Conservation (phyloP, 1,284 basidiomycete genomes). For the Microbotryum scabiosae region DNA sequence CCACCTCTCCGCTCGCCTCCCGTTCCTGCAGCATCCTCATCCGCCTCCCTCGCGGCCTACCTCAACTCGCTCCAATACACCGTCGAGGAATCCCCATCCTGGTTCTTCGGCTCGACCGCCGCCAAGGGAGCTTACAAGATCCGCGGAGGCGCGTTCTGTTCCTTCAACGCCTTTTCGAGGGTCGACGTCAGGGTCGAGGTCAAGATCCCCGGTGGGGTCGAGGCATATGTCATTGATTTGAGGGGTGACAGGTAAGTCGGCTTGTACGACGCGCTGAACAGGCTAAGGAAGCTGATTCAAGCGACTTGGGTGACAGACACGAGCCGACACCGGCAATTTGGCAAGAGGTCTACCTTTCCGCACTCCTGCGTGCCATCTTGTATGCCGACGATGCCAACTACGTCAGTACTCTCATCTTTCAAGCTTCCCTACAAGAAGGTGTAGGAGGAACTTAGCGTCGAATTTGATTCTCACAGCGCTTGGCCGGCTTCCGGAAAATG, state of each 20-base stretch:
- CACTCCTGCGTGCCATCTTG: conserved; percentile 78
- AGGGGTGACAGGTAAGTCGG: conserved; percentile 73
- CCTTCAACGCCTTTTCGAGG: conserved; percentile 96
- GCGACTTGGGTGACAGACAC: conserved; percentile 50
- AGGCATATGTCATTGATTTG: conserved; percentile 87
- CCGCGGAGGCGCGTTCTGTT: conserved; percentile 89
- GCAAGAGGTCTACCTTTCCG: conserved; percentile 95
- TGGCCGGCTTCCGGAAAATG: conserved; percentile 90
- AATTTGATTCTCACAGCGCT: conserved; percentile 39
- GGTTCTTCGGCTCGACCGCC: conserved; percentile 62
- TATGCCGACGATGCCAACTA: conserved; percentile 94
- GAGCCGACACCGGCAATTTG: conserved; percentile 87
- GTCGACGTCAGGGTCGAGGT: conserved; percentile 96
- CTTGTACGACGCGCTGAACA: background rate
- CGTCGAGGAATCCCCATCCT: conserved; percentile 81
- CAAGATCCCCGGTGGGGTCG: conserved; percentile 94
- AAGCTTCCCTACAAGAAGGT: no score
- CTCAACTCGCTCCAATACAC: conserved; percentile 95
- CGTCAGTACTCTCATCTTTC: conserved; percentile 12
- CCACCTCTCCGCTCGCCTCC: background rate
- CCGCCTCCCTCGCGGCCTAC: conserved; percentile 93
- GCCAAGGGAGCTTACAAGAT: conserved; percentile 67
- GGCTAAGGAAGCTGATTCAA: no score
- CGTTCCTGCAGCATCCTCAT: conserved; percentile 67
- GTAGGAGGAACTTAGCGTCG: background rate